Evolutionary conservation across 2,329 filamentous ascomycete genomes (phyloP), one percentile per base, ranked within the genome.

Genomic region (Claviceps monticola): DNA sequence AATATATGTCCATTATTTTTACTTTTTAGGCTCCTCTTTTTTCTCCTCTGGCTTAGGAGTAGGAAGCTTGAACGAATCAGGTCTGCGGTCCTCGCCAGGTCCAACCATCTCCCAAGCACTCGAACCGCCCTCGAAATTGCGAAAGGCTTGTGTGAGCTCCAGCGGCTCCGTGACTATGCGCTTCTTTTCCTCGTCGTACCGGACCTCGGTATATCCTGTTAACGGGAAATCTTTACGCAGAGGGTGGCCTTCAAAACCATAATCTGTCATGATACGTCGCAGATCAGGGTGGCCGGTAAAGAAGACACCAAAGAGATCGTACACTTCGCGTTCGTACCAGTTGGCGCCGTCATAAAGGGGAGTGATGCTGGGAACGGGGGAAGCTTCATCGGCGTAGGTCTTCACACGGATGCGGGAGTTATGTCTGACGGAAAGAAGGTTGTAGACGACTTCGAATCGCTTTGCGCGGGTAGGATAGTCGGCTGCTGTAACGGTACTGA

Each of bases 111-210:
- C 80, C 80, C 80, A 83, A 14, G 78, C 78, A 57, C 83, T 82
- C 46, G 82, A 82, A 52, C 89, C 88, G 55, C 90, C 89, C 72
- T 96, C 90, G 65, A 98, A 98, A 74, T 98, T 97, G 61, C 93
- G 83, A 82, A 94, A 98, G 7, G 94, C 93, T 72, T 98, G 93
- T 14, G 93, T 97, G 70, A 98, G 79, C 75, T 98, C 93, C 48
- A 98, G 76, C 42, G 94, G 93, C 76, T 98, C 94, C 36, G 94
- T 91, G 55, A 98, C 91, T 66, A 98, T 96, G 56, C 93, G 82
- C 82, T 98, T 98, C 86, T 96, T 98, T 79, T 98, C 94, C 73
- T 98, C 93, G 60, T 98, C 93, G 66, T 94, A 98, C 64, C 93
- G 80, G 60, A 98, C 85, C 74, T 98, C 94, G 37, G 93, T 98